Base-by-base conservation (phyloP, 495 filamentous ascomycete species). In the Penicillium antarcticum region DNA sequence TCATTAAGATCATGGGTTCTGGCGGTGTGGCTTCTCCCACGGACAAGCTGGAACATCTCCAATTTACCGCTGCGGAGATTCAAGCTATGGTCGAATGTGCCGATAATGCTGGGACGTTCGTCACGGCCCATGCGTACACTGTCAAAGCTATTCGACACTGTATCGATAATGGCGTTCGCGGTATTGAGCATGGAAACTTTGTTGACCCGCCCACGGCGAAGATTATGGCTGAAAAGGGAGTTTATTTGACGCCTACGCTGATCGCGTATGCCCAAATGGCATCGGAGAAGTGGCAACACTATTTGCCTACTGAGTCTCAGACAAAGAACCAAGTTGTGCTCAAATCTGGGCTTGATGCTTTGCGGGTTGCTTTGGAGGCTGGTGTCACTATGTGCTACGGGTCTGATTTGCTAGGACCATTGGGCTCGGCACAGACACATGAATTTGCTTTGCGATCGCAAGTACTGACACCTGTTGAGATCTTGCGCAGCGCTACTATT, bases 1-100 rank as follows among this genome's bases (percentile, higher is more conserved):
- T 82, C 48, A 71, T 83, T 62, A 83, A 83, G 62, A 81, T 83
- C 46, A 81, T 83, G 78, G 63, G 69, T 11, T 73, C 73, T 3
- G 78, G 79, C 4, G 79, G 80, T 4, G 80, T 83, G 5, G 78
- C 73, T 1, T 72, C 62, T 23, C 77, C 77, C 0, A 77, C 79
- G 0, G 79, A 82, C 55, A 60, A 60, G 41, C 51, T 83, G 12
- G 69, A 76, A 23, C 69, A 68, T 45, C 61, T 76, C 1, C 80
- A 83, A 55, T 83, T 80, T 62, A 74, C 78, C 2, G 52, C 63
- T 18, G 72, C 73, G 18, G 80, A 83, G 54, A 75, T 82, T 38
- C 64, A 64, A 16, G 79, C 76, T 1, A 78, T 83, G 49, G 63
- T 64, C 10, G 67, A 68, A 34, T 72, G 71, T 31, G 77, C 78